Evolutionary conservation across 2,329 filamentous ascomycete genomes (phyloP).

Genomic region (Elsinoe fawcettii): DNA sequence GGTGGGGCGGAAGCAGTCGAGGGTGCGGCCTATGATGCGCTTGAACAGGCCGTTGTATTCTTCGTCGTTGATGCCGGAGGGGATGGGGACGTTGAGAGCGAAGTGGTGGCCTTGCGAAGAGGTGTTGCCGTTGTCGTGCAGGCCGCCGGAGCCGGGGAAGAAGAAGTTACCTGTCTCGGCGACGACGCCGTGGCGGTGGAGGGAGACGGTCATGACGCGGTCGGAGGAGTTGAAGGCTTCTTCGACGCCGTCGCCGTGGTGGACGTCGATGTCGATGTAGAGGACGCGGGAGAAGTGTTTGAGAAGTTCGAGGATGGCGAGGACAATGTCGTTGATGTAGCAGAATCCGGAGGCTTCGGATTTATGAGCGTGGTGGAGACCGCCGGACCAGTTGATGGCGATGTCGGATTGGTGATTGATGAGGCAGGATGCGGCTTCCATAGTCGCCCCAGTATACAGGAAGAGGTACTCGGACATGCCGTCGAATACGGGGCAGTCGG

Average conservation of each 20-base stretch:
- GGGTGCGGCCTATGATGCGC: slow-evolving; percentile 66
- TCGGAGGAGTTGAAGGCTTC: slow-evolving; percentile 87
- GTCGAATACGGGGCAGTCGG: slow-evolving; percentile 94
- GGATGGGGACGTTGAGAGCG: slow-evolving; percentile 60
- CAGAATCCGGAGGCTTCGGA: slow-evolving; percentile 92
- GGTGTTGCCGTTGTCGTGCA: slow-evolving; percentile 59
- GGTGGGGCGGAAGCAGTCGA: slow-evolving; percentile 76
- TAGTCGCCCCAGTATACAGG: slow-evolving; percentile 80
- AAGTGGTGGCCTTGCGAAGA: slow-evolving; percentile 70
- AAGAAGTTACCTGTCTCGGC: slow-evolving; percentile 49
- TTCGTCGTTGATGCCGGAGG: slow-evolving; percentile 59
- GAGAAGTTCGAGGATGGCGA: slow-evolving; percentile 82
- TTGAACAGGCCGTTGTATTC: slow-evolving; percentile 84
- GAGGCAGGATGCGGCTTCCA: slow-evolving; percentile 86
- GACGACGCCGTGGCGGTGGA: slow-evolving; percentile 77
- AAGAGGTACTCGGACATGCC: slow-evolving; percentile 93
- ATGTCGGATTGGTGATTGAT: slow-evolving; percentile 84
- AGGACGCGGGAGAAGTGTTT: slow-evolving; percentile 75
- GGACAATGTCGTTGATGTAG: slow-evolving; percentile 97
- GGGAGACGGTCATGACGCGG: slow-evolving; percentile 84
- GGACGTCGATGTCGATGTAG: slow-evolving; percentile 91
- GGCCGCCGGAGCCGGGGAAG: slow-evolving; percentile 61
- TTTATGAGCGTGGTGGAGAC: slow-evolving; percentile 93
- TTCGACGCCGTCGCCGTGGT: slow-evolving; percentile 85
- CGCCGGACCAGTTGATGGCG: slow-evolving; percentile 95